These are phyloP conservation scores for Fraxinus greggii DNA, from an alignment of 305 asterid genomes.

Conservation along the genomic window DNA sequence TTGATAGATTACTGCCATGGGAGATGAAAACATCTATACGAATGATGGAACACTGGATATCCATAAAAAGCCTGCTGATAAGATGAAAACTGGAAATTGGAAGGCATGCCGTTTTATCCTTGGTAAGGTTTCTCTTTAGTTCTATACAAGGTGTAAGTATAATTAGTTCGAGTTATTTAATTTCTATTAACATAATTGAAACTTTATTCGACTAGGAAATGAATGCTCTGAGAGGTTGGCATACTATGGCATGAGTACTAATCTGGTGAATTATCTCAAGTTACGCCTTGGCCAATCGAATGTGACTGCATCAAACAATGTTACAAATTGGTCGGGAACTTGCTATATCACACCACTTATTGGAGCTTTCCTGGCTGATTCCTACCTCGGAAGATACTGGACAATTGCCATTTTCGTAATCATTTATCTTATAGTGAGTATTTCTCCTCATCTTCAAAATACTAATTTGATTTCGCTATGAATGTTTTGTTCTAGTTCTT, in stretches of 20 bases:
- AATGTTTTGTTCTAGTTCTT: not conserved
- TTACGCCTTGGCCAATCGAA: slow-evolving; percentile 29
- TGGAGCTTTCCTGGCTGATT: slow-evolving; percentile 71
- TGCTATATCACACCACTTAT: slow-evolving; percentile 67
- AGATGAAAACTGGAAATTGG: slow-evolving; percentile 47
- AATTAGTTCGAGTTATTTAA: not conserved
- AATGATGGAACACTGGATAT: slow-evolving; percentile 42
- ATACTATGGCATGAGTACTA: slow-evolving; percentile 50
- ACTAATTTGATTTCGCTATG: not conserved
- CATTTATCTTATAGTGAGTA: slow-evolving; percentile 50
- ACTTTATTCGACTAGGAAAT: slow-evolving; percentile 23
- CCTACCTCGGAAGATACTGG: slow-evolving; percentile 62
- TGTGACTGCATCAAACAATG: slow-evolving; percentile 37
- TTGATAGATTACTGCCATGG: slow-evolving; percentile 22
- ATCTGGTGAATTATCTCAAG: slow-evolving; percentile 38
- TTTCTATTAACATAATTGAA: not conserved
- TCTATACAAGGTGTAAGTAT: not conserved
- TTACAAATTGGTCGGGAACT: slow-evolving; percentile 67
- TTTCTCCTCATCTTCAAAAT: not conserved
- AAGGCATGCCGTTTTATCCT: slow-evolving; percentile 43
- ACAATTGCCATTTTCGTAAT: slow-evolving; percentile 57
- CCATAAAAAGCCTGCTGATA: slow-evolving; percentile 37
- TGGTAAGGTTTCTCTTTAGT: slow-evolving; percentile 18
- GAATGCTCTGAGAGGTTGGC: slow-evolving; percentile 51
- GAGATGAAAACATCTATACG: slow-evolving; percentile 27